Evolutionary conservation across 768 basidiomycete species (phyloP).

Genomic region (Mrakia blollopis): DNA sequence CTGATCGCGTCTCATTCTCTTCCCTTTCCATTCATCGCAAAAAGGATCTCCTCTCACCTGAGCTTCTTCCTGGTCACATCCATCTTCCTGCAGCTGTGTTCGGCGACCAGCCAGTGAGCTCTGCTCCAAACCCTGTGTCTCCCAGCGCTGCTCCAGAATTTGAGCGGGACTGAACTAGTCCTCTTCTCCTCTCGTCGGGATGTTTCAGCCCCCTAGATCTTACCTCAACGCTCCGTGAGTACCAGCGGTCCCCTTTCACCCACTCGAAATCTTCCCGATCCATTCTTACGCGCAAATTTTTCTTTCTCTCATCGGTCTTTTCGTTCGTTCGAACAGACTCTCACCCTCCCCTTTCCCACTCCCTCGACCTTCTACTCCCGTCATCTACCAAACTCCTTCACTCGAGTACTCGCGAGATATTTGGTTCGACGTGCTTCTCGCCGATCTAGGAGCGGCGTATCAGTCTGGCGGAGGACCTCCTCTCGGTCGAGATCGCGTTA

Average conservation of each 20-base stretch:
- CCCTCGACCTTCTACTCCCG: neutral
- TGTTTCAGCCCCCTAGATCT: neutral
- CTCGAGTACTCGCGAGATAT: neutral
- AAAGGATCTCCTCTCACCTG: neutral
- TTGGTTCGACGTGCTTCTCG: slow-evolving; percentile 5
- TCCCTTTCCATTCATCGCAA: neutral
- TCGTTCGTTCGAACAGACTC: too few relatives aligned
- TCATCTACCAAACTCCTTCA: slow-evolving; percentile 1
- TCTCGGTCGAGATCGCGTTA: neutral
- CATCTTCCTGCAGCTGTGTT: neutral
- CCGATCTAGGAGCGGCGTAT: neutral
- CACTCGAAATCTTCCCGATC: too few relatives aligned
- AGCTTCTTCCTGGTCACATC: neutral
- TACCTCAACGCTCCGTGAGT: slow-evolving; percentile 1
- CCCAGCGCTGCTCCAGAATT: neutral
- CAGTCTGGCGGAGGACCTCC: neutral
- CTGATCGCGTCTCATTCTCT: neutral
- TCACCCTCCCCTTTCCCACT: neutral
- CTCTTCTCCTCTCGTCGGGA: neutral
- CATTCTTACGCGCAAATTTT: too few relatives aligned
- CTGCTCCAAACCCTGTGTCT: neutral
- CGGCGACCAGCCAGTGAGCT: neutral
- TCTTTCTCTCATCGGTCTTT: too few relatives aligned
- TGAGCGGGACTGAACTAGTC: neutral
- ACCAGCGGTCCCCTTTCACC: too few relatives aligned